These are phyloP conservation scores for Aciculosporium take DNA, from an alignment of 2,329 filamentous ascomycete species.

Conservation along the genomic window DNA sequence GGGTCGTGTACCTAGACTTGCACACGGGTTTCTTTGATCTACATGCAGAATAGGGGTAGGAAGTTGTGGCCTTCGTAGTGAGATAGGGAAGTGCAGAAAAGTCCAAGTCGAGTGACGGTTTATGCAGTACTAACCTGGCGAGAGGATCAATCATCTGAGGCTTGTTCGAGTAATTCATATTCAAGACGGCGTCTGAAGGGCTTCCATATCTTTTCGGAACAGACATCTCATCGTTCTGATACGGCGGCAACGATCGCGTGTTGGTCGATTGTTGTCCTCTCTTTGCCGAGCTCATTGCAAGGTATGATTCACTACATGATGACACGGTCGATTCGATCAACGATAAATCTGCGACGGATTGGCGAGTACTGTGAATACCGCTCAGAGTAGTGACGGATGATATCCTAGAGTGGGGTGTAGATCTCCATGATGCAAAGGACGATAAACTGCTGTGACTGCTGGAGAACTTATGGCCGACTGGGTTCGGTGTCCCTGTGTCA, in stretches of 20 bases:
- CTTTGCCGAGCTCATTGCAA: slow-evolving; percentile 4
- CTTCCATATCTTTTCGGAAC: slow-evolving; percentile 7
- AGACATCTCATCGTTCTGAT: neutral
- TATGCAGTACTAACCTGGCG: slow-evolving; percentile 6
- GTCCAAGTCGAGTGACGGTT: neutral
- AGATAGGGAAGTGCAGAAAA: neutral
- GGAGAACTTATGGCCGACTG: slow-evolving; percentile 21
- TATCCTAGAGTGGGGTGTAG: slow-evolving; percentile 34
- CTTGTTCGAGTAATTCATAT: slow-evolving; percentile 5
- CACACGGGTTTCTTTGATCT: neutral
- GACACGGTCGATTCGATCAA: slow-evolving; percentile 23
- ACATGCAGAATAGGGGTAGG: neutral
- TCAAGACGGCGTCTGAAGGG: slow-evolving; percentile 15
- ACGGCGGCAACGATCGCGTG: neutral
- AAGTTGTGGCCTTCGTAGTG: neutral
- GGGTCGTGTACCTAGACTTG: neutral
- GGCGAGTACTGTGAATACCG: slow-evolving; percentile 22
- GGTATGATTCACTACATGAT: slow-evolving; percentile 11
- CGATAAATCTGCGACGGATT: slow-evolving; percentile 23
- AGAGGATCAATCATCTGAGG: neutral
- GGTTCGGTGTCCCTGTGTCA: slow-evolving; percentile 3
- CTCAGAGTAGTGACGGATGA: slow-evolving; percentile 39
- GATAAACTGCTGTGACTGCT: slow-evolving; percentile 39
- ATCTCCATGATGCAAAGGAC: slow-evolving; percentile 33
- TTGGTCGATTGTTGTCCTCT: neutral